Base-by-base conservation (phyloP, 2,329 filamentous ascomycete genomes). In the Colletotrichum euphorbiae region DNA sequence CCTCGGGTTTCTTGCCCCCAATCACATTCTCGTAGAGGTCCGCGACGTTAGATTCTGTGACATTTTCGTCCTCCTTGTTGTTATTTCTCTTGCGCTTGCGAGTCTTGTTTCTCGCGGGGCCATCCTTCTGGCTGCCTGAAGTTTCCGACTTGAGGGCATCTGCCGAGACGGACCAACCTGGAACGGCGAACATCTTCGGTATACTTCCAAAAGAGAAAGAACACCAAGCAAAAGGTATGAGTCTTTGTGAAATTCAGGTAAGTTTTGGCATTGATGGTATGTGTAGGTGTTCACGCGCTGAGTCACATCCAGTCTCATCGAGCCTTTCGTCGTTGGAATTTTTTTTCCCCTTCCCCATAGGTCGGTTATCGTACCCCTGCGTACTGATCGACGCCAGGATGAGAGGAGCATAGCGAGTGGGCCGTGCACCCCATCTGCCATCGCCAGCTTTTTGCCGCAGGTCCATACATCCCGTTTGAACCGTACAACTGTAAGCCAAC, bases 121-220 rank as follows among this genome's bases (percentile, higher is more conserved):
- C 77, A 71, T 71, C 57, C 40, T 62, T 55, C 45, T 69, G 54
- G 59, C 67, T 64, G 15, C 60, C 63, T 11, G 72, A 68, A 69
- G 83, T 86, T 80, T 97, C 93, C 33, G 88, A 80, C 79, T 93
- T 93, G 71, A 97, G 87, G 59, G 82, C 83, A 72, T 89, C 87
- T 70, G 90, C 86, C 63, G 93, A 89, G 40, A 98, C 85, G 43
- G 93, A 93, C 94, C 95, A 98, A 73, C 96, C 96, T 75, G 93
- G 92, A 33, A 98, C 94, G 9, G 94, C 91, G 79, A 98, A 98
- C 95, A 98, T 95, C 52, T 72, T 33, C 6, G 60, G 6, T 7
- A 40, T 46, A 4, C n/a, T 42, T 48, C 19, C 7, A 28, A 28
- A 28, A 28, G 24, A 28, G 7, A 28, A 28, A 28, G 1, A 8